Conservation (phyloP, 1,284 basidiomycete species). For the Moesziomyces sp. region DNA sequence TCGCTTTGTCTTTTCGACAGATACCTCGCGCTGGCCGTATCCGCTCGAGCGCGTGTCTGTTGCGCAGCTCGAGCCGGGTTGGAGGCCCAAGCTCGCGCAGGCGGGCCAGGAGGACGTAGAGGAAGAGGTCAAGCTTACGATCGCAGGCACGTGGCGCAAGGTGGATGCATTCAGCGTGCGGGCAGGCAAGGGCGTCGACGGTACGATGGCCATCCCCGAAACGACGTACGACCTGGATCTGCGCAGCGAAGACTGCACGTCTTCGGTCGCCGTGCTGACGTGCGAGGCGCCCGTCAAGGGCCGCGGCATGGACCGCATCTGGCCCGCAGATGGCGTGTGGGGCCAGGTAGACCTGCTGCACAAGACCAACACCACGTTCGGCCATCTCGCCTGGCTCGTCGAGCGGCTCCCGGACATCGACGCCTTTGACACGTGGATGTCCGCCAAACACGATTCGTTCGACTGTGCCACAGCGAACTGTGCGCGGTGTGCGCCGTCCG, state of each 20-base stretch:
- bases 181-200: constrained; percentile 25
- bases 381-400: constrained; percentile 53
- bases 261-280: constrained; percentile 38
- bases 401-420: constrained; percentile 47
- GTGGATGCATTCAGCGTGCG: constrained; percentile 20
- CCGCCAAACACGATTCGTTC: constrained; percentile 28
- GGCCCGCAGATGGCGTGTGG: constrained; percentile 51
- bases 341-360: constrained; percentile 54
- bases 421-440: constrained; percentile 47
- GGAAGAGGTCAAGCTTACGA: constrained; percentile 41
- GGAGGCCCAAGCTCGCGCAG: constrained; percentile 42
- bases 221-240: constrained; percentile 37
- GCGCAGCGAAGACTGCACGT: constrained; percentile 34
- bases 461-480: constrained; percentile 69
- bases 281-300: constrained; percentile 42
- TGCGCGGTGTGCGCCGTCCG: constrained; percentile 80
- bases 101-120: constrained; percentile 20
- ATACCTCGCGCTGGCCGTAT: constrained; percentile 51
- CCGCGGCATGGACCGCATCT: constrained; percentile 41
- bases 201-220: constrained; percentile 36
- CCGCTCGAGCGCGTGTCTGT: constrained; percentile 49
- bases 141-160: constrained; percentile 44
- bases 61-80: constrained; percentile 44
- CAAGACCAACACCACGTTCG: constrained; percentile 53
- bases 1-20: constrained; percentile 54